phyloP scores from a whole-genome alignment of 2,329 filamentous ascomycete species.

The Coleophoma eucalyptorum region DNA sequence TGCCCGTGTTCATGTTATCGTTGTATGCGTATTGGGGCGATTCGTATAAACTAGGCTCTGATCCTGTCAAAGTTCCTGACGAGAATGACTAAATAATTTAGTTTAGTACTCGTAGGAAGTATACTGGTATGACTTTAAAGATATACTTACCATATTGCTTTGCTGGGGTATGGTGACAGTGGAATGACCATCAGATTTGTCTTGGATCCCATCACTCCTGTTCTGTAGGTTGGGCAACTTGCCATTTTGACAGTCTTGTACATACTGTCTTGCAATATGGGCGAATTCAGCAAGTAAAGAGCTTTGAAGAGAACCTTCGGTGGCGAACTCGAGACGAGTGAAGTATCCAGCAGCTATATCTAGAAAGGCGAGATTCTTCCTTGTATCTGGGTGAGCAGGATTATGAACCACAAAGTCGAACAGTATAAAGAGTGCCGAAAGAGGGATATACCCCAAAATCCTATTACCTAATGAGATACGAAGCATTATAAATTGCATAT shows the following conservation, averaged over 20 bases:
- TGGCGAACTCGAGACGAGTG: constrained; percentile 35
- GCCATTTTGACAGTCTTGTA: constrained; percentile 10
- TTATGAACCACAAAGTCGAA: constrained; percentile 38
- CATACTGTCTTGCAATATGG: constrained; percentile 37
- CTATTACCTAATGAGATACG: constrained; percentile 8
- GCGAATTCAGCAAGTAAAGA: constrained; percentile 35
- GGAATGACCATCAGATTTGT: no score
- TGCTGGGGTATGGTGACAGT: no score
- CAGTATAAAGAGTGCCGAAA: constrained; percentile 34
- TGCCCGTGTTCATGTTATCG: no score
- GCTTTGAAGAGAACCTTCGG: constrained; percentile 30
- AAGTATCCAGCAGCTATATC: constrained; percentile 39
- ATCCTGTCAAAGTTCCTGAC: no score
- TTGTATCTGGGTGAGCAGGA: constrained; percentile 29
- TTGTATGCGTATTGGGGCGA: no score
- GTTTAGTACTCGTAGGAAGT: no score
- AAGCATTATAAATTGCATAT: not conserved
- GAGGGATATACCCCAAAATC: constrained; percentile 30
- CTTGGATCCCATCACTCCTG: no score
- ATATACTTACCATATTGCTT: no score
- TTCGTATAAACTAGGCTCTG: no score
- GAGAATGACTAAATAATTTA: no score
- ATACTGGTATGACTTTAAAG: no score
- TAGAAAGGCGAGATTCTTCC: constrained; percentile 33
- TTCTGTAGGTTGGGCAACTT: no score